Percentiles rank a stretch among this genome's conserved stretches.
These are phyloP conservation scores for Scytalidium lignicola DNA, from an alignment of 2,329 filamentous ascomycete genomes.

Conservation along the genomic window DNA sequence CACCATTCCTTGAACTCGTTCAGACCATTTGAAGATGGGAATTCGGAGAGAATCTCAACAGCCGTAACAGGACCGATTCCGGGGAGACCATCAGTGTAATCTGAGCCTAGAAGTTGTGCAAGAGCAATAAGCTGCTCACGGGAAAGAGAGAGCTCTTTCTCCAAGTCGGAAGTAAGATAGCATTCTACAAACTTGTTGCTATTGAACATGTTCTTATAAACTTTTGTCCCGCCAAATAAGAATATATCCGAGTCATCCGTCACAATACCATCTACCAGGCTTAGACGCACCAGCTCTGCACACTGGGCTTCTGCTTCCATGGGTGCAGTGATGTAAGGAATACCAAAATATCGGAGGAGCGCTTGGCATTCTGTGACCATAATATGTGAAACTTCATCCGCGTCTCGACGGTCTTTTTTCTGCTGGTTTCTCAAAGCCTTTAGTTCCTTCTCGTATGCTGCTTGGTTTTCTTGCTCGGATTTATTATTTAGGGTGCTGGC, in stretches of 20 bases:
- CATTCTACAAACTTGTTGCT: constrained; percentile 97
- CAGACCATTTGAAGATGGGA: constrained; percentile 55
- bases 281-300: constrained; percentile 79
- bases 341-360: constrained; percentile 80
- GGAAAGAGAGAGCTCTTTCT: constrained; percentile 82
- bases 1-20: constrained; percentile 85
- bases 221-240: constrained; percentile 88
- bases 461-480: constrained; percentile 61
- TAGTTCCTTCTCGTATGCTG: constrained; percentile 82
- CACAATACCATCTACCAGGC: constrained; percentile 93
- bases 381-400: constrained; percentile 91
- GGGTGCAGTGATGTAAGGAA: constrained; percentile 94
- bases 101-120: constrained; percentile 85
- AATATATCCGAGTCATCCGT: constrained; percentile 97
- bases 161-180: constrained; percentile 77
- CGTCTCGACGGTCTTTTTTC: constrained; percentile 91
- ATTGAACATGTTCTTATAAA: constrained; percentile 99
- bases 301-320: constrained; percentile 99
- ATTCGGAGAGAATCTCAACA: constrained; percentile 89
- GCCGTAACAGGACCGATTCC: constrained; percentile 93
- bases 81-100: constrained; percentile 89
- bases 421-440: constrained; percentile 87
- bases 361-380: constrained; percentile 97
- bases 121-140: constrained; percentile 84
- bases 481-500: constrained; percentile 81